These are phyloP conservation scores for Abrus pulchellus DNA, from an alignment of 306 rosid genomes.

Conservation along the genomic window DNA sequence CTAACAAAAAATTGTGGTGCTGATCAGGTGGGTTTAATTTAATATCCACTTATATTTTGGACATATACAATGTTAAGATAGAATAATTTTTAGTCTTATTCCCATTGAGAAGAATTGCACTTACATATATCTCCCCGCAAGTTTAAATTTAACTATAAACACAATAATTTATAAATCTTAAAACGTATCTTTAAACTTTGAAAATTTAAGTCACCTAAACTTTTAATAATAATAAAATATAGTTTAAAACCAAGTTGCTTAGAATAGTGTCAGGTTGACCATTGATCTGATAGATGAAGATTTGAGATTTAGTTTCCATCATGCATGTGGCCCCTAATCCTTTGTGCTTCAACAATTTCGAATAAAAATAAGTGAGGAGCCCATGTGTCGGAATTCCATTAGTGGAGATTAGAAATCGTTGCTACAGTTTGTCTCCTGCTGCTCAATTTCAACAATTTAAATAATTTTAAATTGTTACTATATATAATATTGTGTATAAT, in stretches of 20 bases:
- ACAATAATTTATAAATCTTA: too few relatives aligned
- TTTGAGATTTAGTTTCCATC: slow-evolving; percentile 43
- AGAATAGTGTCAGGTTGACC: slow-evolving; percentile 48
- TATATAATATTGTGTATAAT: too few relatives aligned
- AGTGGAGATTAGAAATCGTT: slow-evolving; percentile 46
- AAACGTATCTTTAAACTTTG: too few relatives aligned
- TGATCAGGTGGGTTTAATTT: slow-evolving; percentile 47
- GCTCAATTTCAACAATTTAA: not conserved
- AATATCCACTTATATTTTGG: slow-evolving; percentile 41
- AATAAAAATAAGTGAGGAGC: slow-evolving; percentile 45
- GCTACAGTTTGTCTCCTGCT: slow-evolving; percentile 47
- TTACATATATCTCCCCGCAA: too few relatives aligned
- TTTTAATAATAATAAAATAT: too few relatives aligned
- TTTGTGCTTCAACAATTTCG: slow-evolving; percentile 35
- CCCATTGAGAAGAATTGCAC: too few relatives aligned
- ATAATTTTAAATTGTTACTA: too few relatives aligned
- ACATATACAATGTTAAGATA: slow-evolving; percentile 21
- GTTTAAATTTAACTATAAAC: too few relatives aligned
- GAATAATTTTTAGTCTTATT: not conserved
- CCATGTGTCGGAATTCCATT: slow-evolving; percentile 49
- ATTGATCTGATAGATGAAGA: slow-evolving; percentile 35
- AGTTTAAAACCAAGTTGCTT: slow-evolving; percentile 49
- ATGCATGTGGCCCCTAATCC: slow-evolving; percentile 58
- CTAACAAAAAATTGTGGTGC: slow-evolving; percentile 40
- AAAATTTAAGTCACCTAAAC: too few relatives aligned